Evolutionary conservation across 805 yeast species (phyloP), one percentile per base, ranked within the genome.

Genomic region (Alloascoidea africana): DNA sequence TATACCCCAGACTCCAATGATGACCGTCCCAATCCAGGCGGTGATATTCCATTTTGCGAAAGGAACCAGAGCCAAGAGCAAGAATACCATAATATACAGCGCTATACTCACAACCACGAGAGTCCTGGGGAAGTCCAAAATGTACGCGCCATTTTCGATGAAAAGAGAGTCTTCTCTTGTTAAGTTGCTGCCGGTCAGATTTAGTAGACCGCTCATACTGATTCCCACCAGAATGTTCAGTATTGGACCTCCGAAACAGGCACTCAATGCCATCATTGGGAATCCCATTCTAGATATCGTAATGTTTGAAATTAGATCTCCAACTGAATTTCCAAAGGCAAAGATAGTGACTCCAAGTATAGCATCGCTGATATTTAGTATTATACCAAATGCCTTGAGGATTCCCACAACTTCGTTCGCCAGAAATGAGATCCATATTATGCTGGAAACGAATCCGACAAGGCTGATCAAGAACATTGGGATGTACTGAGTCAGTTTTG

Each of bases 201-300:
- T 16, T 2, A 49, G 42, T 23, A 83, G 42, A 0, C 89, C 86
- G 45, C 82, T 79, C 3, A 78, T 49, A 0, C 96, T 96, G 42
- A 89, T 59, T 0, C 96, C 94, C 32, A 87, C 63, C 6, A 91
- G 59, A 34, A 80, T 60, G 38, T 86, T 79, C 32, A 91, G 54
- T 40, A 89, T 57, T 0, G 97, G 97, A 1, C 96, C 85, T 0
- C 96, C 97, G 53, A 87, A 80, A 50, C 97, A 87, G 0, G 96
- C 96, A 18, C 91, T 82, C n/a, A 91, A 62, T 0, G 96, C 96
- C 81, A 89, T 81, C 35, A 80, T 66, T 0, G 94, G 83, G 58
- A 73, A 76, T 0, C 94, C 95, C 66, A 83, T 68, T 40, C 62
- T 62, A 0, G 94, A 86, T 17, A 89, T 71, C 0, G 93, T 79